phyloP scores from a whole-genome alignment of 352 stramenopile species.

The Phytophthora cryptogea region DNA sequence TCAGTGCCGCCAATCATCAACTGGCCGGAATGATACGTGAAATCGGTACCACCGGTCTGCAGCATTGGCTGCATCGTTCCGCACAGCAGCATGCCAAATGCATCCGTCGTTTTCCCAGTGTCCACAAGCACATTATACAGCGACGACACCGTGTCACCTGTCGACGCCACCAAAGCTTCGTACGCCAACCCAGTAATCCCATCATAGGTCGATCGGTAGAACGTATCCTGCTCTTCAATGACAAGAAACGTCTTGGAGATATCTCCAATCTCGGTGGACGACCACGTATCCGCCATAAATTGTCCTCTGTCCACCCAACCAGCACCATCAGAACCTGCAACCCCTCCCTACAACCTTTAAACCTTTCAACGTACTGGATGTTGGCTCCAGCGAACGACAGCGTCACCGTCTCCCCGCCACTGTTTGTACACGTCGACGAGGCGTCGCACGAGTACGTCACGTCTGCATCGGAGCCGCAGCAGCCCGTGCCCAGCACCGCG shows the following conservation, averaged over 20 bases:
- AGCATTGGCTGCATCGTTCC: slow-evolving; percentile 78
- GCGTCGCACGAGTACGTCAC: slow-evolving; percentile 68
- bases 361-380: slow-evolving; percentile 49
- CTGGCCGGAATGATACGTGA: slow-evolving; percentile 63
- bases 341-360: background rate
- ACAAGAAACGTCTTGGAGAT: slow-evolving; percentile 74
- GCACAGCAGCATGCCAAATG: slow-evolving; percentile 79
- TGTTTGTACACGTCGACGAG: slow-evolving; percentile 63
- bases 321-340: slow-evolving; percentile 9
- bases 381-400: slow-evolving; percentile 66
- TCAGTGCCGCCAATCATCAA: slow-evolving; percentile 69
- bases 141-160: slow-evolving; percentile 43
- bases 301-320: slow-evolving; percentile 47
- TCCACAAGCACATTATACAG: slow-evolving; percentile 63
- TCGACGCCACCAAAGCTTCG: slow-evolving; percentile 51
- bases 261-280: slow-evolving; percentile 51
- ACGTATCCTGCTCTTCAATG: slow-evolving; percentile 76
- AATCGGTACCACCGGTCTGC: slow-evolving; percentile 37
- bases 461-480: slow-evolving; percentile 50
- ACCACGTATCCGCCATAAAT: slow-evolving; percentile 75
- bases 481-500: slow-evolving; percentile 63
- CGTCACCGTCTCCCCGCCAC: slow-evolving; percentile 29
- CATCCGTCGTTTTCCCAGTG: slow-evolving; percentile 45
- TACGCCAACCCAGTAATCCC: slow-evolving; percentile 82
- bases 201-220: slow-evolving; percentile 77